Conservation (phyloP, 139 green algal species). For the Chlorella sp. region DNA sequence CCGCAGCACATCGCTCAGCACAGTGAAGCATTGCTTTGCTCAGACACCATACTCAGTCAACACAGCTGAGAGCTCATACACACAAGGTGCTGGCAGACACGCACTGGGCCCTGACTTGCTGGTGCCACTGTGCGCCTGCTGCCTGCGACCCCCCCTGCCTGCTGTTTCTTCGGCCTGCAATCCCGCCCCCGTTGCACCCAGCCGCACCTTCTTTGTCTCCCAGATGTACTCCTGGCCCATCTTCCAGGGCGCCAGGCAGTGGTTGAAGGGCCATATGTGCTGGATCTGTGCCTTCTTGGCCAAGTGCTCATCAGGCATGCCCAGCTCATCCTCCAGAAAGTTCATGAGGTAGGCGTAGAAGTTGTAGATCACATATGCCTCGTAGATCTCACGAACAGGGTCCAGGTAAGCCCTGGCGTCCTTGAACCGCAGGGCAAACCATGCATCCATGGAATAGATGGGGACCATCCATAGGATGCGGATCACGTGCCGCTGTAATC, state of each 20-base stretch:
- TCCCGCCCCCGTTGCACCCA: too few relatives aligned
- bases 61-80: too few relatives aligned
- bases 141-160: too few relatives aligned
- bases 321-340: conserved; percentile 72
- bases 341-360: conserved; percentile 89
- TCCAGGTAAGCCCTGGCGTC: conserved; percentile 63
- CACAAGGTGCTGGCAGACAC: too few relatives aligned
- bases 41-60: too few relatives aligned
- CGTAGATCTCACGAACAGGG: conserved; percentile 84
- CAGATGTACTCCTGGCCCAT: conserved; percentile 62
- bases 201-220: conserved; percentile 57
- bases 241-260: conserved; percentile 33
- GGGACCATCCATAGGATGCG: conserved; percentile 79
- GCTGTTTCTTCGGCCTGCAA: too few relatives aligned
- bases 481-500: conserved; percentile 85
- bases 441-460: too few relatives aligned
- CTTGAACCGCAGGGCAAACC: conserved; percentile 75
- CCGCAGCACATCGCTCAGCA: too few relatives aligned
- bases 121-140: too few relatives aligned
- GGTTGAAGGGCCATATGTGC: conserved; percentile 50
- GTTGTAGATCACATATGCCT: conserved; percentile 94
- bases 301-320: conserved; percentile 58
- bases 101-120: too few relatives aligned
- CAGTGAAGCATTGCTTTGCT: too few relatives aligned
- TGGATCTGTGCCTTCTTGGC: conserved; percentile 39